Base-by-base conservation (phyloP, 2,329 filamentous ascomycete species). In the Tricladium varicosporioides region DNA sequence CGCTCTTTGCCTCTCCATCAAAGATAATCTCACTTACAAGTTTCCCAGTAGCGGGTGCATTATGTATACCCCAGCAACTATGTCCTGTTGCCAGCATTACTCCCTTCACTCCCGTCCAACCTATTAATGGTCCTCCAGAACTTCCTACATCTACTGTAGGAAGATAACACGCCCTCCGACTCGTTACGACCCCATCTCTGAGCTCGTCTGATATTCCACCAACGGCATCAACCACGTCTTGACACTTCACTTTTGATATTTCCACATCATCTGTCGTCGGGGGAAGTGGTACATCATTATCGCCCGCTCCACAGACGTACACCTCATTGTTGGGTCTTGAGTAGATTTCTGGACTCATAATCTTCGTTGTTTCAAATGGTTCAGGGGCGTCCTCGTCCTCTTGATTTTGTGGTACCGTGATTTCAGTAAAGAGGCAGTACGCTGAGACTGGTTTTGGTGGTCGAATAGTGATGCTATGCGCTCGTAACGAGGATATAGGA, bases 51-150 rank as follows among this genome's bases (percentile, higher is more conserved):
- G 81, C 92, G 0, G 92, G 92, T 0, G 86, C 91, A 75, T 97
- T 97, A 75, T 96, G 92, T 27, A 97, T 95, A 0, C 92, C 93
- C 93, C 93, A 97, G 74, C 92, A 97, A 2, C 91, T 95, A 76
- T 97, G 93, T 0, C 93, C 93, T 0, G 90, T 82, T 0, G 92
- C 93, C 59, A 97, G 78, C 72, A 88, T 86, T 44, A 96, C 68
- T 0, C 92, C 91, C 3, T 84, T 81, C 0, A 87, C 82, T 2
- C 81, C 80, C 10, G 91, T 91, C 54, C 79, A 76, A 0, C 93
- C 93, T n/a, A 97, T 79, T 52, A 97, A 72, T 9, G 93, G 92
- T 50, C 54, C 58, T 15, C 56, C 56, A 19, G 52, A 57, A 56
- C 77, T 74, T 11, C 67, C 74, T 22, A 73, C 76, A 15, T 69